These are phyloP conservation scores for Zalerion maritima DNA, from an alignment of 495 filamentous ascomycete genomes.

Conservation along the genomic window DNA sequence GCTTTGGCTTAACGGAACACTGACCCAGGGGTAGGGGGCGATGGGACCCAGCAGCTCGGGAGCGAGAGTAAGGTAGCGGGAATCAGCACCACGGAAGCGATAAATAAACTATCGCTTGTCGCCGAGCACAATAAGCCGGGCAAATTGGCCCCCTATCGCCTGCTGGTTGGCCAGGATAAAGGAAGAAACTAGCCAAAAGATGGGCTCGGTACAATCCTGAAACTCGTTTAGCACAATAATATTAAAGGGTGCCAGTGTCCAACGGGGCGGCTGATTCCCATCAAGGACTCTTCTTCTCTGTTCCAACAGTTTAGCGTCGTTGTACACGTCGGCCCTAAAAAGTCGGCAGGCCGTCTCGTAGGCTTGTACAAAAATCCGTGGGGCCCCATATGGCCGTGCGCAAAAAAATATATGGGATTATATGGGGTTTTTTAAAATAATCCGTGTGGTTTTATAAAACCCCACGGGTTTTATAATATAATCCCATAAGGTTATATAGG, in stretches of 20 bases:
- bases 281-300: slow-evolving; percentile 5
- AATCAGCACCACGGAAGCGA: slow-evolving; percentile 7
- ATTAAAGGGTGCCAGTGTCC: slow-evolving; percentile 4
- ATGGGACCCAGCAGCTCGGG: slow-evolving; percentile 4
- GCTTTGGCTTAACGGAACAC: slow-evolving; percentile 1
- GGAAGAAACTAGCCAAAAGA: slow-evolving; percentile 5
- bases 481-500: too few species aligned
- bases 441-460: too few species aligned
- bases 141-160: slow-evolving; percentile 1
- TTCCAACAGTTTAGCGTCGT: slow-evolving; percentile 3
- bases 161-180: slow-evolving; percentile 4
- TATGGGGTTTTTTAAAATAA: too few species aligned
- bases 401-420: too few species aligned
- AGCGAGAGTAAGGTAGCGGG: slow-evolving; percentile 5
- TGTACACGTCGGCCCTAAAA: neutral
- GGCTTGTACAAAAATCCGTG: too few species aligned
- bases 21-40: slow-evolving; percentile 2
- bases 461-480: too few species aligned
- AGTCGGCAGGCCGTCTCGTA: slow-evolving; percentile 2
- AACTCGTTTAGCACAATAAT: slow-evolving; percentile 9
- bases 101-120: slow-evolving; percentile 8
- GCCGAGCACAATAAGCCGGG: slow-evolving; percentile 6
- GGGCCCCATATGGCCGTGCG: too few species aligned
- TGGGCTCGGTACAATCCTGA: slow-evolving; percentile 6
- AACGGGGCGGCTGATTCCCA: slow-evolving; percentile 5